Percentiles rank a stretch among this genome's conserved stretches.
phyloP scores from a whole-genome alignment of 495 filamentous ascomycete species.

The Amphirosellinia nigrospora region DNA sequence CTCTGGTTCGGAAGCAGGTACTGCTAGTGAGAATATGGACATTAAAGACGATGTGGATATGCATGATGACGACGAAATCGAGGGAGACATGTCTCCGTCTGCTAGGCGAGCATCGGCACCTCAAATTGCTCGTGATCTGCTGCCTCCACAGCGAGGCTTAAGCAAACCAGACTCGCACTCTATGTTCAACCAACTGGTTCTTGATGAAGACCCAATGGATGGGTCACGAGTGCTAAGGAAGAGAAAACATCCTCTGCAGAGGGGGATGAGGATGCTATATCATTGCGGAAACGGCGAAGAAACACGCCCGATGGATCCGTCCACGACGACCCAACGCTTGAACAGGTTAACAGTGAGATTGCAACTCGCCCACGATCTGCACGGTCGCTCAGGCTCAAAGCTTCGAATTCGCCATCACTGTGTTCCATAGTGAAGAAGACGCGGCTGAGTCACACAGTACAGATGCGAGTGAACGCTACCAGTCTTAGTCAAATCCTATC shows the following conservation, averaged over 20 bases:
- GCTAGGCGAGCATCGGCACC: conserved; percentile 53
- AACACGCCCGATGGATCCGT: conserved; percentile 45
- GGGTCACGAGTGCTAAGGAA: conserved; percentile 87
- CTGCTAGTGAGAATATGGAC: conserved; percentile 43
- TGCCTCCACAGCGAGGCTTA: conserved; percentile 72
- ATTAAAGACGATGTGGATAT: conserved; percentile 38
- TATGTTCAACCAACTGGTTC: conserved; percentile 79
- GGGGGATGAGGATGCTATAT: conserved; percentile 48
- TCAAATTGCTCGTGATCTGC: conserved; percentile 72
- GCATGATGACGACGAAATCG: conserved; percentile 41
- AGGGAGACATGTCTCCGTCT: conserved; percentile 43
- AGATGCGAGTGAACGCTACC: conserved; percentile 63
- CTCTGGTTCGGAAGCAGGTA: conserved; percentile 50
- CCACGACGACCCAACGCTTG: conserved; percentile 36
- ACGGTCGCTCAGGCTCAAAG: conserved; percentile 51
- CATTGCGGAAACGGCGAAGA: conserved; percentile 53
- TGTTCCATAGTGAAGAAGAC: conserved; percentile 47
- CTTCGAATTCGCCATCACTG: conserved; percentile 26
- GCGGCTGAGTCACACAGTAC: conserved; percentile 44
- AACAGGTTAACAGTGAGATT: conserved; percentile 37
- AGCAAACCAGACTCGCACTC: conserved; percentile 83
- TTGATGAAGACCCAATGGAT: conserved; percentile 82
- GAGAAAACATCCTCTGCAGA: conserved; percentile 67
- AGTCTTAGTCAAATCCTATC: conserved; percentile 66
- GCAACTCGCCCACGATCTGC: conserved; percentile 44